Evolutionary conservation across 225 moss, liverwort and hornwort species (phyloP).

Genomic region (Polytrichum commune): DNA sequence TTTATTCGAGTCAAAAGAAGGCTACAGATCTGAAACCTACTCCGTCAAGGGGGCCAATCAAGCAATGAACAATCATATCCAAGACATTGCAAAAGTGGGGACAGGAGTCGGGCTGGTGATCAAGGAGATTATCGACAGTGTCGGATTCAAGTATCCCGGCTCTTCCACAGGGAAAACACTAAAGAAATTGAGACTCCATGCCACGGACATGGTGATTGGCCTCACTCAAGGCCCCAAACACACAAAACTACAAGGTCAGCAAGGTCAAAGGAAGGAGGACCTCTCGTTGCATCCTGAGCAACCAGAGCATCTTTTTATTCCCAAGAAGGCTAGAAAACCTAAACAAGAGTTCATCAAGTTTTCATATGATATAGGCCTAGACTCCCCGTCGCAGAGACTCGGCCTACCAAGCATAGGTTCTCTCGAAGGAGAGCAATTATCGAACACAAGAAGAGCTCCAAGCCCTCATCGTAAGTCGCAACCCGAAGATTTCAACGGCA

Average conservation of each 20-base stretch:
- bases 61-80: slow-evolving; percentile 5
- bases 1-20: too few species aligned
- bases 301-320: not conserved
- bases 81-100: slow-evolving; percentile 40
- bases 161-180: slow-evolving; percentile 35
- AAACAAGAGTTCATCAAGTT: not conserved
- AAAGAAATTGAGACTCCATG: slow-evolving; percentile 25
- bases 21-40: too few species aligned
- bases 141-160: slow-evolving; percentile 28
- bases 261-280: too few species aligned
- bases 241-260: not conserved
- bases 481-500: not conserved
- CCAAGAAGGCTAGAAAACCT: not conserved
- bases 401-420: slow-evolving; percentile 3
- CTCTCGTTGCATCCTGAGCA: not conserved
- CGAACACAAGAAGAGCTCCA: not conserved
- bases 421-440: not conserved
- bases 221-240: not conserved
- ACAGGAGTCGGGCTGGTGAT: slow-evolving; percentile 37
- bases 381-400: not conserved
- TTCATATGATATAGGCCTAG: not conserved
- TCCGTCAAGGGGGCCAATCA: too few species aligned
- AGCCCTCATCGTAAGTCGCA: not conserved
- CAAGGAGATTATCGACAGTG: slow-evolving; percentile 30
- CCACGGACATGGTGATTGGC: slow-evolving; percentile 6